Base-by-base conservation (phyloP, 495 filamentous ascomycete genomes). In the Aspergillus sclerotiicarbonarius region DNA sequence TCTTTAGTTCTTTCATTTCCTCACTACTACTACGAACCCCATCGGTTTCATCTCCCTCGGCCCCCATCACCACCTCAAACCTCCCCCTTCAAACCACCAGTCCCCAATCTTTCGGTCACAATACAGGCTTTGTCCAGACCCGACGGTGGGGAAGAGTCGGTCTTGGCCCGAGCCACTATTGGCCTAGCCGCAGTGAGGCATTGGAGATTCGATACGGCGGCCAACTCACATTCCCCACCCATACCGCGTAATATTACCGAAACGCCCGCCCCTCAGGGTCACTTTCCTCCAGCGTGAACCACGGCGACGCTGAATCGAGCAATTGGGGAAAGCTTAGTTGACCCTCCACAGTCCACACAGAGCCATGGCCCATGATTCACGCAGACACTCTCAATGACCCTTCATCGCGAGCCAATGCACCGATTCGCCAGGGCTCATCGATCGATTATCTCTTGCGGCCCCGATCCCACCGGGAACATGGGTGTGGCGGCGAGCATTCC, bases 211-310 rank as follows among this genome's bases (percentile, higher is more conserved):
- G 59, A 65, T 59, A 49, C 56, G 56, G 56, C 39, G 53, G 52
- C 58, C 62, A 60, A 53, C 60, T 59, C 54, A 60, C 52, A 58
- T 58, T 56, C 62, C 33, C 62, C 62, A 64, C 62, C 43, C 21
- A 43, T 61, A 61, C 48, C 35, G 52, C 49, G 60, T 58, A 55
- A 54, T 58, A 48, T 47, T 49, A 59, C 56, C n/a, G 13, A 25
- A 25, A 25, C 25, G 25, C 10, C 12, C n/a, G 7, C 13, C 37
- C 37, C 13, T 41, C 37, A 41, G 37, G 37, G 37, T 41, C 37
- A 41, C 9, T 35, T 13, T 35, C 13, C 9, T 9, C 13, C 3
- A 35, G 13, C 33, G 25, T 25, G 25, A 25, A 25, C 25, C 25
- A 25, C 25, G 25, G 25, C 25, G 25, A 25, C 25, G 25, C 25